Conservation (phyloP, 805 yeast species). For the Kregervanrija fluxuum region DNA sequence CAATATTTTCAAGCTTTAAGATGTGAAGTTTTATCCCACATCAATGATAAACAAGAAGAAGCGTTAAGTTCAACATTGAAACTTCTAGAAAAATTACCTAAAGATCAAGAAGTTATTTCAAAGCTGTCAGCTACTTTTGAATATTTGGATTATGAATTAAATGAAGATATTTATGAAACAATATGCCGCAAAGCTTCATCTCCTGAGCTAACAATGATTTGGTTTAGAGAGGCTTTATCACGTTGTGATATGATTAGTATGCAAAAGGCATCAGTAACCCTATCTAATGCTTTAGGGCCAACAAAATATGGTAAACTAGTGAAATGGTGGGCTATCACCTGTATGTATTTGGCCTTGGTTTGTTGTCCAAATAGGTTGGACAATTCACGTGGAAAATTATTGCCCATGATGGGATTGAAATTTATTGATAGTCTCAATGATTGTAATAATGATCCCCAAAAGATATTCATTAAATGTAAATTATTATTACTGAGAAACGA, state of each 20-base stretch:
- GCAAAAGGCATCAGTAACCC: slow-evolving; percentile 46
- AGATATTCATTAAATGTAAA: slow-evolving; percentile 50
- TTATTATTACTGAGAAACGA: slow-evolving; percentile 36
- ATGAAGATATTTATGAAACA: slow-evolving; percentile 47
- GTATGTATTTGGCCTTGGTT: slow-evolving; percentile 35
- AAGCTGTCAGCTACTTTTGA: slow-evolving; percentile 40
- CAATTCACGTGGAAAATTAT: slow-evolving; percentile 41
- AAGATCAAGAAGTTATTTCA: slow-evolving; percentile 47
- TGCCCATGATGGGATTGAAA: slow-evolving; percentile 55
- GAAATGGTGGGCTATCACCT: slow-evolving; percentile 50
- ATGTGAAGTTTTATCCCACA: slow-evolving; percentile 27
- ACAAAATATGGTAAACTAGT: slow-evolving; percentile 27
- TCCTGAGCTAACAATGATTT: slow-evolving; percentile 37
- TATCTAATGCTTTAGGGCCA: slow-evolving; percentile 24
- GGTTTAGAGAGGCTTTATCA: slow-evolving; percentile 51
- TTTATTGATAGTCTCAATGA: slow-evolving; percentile 38
- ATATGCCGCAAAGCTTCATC: slow-evolving; percentile 53
- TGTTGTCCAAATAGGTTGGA: slow-evolving; percentile 29
- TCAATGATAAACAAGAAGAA: slow-evolving; percentile 27
- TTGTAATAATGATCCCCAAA: slow-evolving; percentile 56
- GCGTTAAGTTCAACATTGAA: slow-evolving; percentile 28
- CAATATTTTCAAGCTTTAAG: slow-evolving; percentile 45
- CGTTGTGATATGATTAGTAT: slow-evolving; percentile 41
- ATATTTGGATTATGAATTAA: slow-evolving; percentile 27
- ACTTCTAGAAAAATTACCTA: slow-evolving; percentile 35